Conservation (phyloP, 2,329 filamentous ascomycete genomes). For the Penicillium palitans region DNA sequence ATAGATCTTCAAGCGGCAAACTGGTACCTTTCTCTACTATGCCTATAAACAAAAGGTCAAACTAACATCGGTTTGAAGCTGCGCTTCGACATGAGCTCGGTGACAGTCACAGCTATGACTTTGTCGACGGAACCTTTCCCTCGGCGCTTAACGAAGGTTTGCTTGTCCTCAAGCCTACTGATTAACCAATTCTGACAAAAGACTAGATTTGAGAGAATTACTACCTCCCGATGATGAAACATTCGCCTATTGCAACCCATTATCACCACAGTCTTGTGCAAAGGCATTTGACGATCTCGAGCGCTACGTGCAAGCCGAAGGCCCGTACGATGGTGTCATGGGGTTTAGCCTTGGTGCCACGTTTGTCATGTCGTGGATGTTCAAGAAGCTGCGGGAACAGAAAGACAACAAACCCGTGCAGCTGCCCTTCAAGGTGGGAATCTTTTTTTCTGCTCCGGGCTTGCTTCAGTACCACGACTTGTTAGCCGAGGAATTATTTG, state of each 20-base stretch:
- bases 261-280: not conserved
- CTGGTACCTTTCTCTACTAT: not conserved
- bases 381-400: conserved; percentile 9
- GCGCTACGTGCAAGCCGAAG: conserved; percentile 24
- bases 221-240: not conserved
- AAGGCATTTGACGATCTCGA: conserved; percentile 11
- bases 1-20: conserved; percentile 1
- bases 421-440: conserved; percentile 27
- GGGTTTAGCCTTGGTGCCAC: conserved; percentile 30
- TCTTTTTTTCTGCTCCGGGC: conserved; percentile 22
- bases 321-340: conserved; percentile 31
- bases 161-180: not conserved
- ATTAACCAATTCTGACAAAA: not conserved
- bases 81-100: conserved; percentile 26
- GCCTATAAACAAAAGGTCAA: too few species aligned
- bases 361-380: conserved; percentile 21
- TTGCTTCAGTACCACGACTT: conserved; percentile 7
- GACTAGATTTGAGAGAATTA: not conserved
- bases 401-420: not conserved
- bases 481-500: not conserved
- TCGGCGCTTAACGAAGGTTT: conserved; percentile 17
- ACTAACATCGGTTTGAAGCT: conserved; percentile 6
- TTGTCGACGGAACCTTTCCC: conserved; percentile 22
- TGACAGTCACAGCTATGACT: conserved; percentile 23
- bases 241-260: not conserved